phyloP scores from a whole-genome alignment of 768 basidiomycete species.

The Rhodotorula diobovata region DNA sequence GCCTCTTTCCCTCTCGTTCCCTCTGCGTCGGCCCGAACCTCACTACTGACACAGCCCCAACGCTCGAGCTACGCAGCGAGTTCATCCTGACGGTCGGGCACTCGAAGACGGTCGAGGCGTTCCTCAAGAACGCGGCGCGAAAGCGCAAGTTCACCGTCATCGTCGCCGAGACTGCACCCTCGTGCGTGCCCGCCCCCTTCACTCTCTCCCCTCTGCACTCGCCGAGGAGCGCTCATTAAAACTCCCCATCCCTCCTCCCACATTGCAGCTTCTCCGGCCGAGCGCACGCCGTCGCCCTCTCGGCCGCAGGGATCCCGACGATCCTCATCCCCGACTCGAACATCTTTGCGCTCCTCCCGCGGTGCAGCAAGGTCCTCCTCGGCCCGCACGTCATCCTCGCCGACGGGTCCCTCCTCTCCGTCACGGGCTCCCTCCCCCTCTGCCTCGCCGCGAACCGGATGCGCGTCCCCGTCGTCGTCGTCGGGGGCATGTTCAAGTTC shows the following conservation, averaged over 20 bases:
- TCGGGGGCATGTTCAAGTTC: slow-evolving; percentile 92
- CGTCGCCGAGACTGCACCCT: slow-evolving; percentile 89
- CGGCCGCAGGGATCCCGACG: slow-evolving; percentile 79
- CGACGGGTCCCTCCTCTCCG: slow-evolving; percentile 90
- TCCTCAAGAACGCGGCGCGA: slow-evolving; percentile 83
- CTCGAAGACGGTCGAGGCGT: slow-evolving; percentile 88
- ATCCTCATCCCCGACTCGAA: slow-evolving; percentile 95
- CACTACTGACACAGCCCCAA: too few species aligned
- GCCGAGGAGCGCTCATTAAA: not conserved
- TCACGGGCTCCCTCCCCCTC: slow-evolving; percentile 64
- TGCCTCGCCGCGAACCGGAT: slow-evolving; percentile 69
- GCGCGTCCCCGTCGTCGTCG: slow-evolving; percentile 71
- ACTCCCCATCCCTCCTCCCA: not conserved
- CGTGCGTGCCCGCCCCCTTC: slow-evolving; percentile 54
- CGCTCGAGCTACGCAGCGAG: slow-evolving; percentile 57
- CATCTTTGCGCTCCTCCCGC: slow-evolving; percentile 90
- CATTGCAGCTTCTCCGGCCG: slow-evolving; percentile 73
- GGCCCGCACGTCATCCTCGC: slow-evolving; percentile 94
- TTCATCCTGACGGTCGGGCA: slow-evolving; percentile 91
- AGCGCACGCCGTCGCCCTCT: slow-evolving; percentile 74
- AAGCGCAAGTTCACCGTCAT: slow-evolving; percentile 92
- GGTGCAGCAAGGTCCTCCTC: slow-evolving; percentile 92
- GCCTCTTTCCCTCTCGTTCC: slow-evolving; percentile 13
- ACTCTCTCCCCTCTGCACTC: not conserved
- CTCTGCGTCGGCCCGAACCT: too few species aligned